Conservation (phyloP, 2,329 filamentous ascomycete genomes). For the Leptosphaerulina australis region DNA sequence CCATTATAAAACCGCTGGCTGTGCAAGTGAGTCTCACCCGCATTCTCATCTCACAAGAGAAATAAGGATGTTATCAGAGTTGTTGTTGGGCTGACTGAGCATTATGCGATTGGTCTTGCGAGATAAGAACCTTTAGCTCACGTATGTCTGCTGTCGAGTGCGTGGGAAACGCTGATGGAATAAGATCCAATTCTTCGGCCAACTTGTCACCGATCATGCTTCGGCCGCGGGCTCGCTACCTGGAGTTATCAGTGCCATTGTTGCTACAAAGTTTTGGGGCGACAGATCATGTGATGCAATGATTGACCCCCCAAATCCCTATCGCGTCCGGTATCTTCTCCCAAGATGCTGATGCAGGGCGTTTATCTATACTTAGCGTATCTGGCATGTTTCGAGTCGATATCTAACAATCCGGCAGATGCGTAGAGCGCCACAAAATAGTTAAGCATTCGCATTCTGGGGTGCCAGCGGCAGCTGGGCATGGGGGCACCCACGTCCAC, state of each 20-base stretch:
- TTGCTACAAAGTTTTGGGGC: not conserved
- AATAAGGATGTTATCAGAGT: not conserved
- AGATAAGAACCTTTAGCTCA: not conserved
- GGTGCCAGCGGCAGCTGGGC: slow-evolving; percentile 23
- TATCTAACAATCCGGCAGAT: not conserved
- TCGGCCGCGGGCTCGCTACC: not conserved
- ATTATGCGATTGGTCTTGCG: not conserved
- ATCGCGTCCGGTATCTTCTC: not conserved
- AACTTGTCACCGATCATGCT: not conserved
- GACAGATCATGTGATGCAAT: not conserved
- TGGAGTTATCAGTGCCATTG: not conserved
- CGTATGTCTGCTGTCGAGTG: not conserved
- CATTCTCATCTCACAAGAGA: not conserved
- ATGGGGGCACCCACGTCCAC: slow-evolving; percentile 23
- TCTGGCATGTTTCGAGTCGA: not conserved
- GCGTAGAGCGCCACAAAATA: slow-evolving; percentile 20
- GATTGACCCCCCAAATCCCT: not conserved
- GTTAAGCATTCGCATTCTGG: slow-evolving; percentile 27
- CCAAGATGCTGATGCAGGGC: not conserved
- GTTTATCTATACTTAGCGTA: not conserved
- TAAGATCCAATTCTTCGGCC: not conserved
- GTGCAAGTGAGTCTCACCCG: not conserved
- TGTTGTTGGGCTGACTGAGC: slow-evolving; percentile 9
- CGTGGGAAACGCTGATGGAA: not conserved
- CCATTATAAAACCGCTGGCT: not conserved